These are phyloP conservation scores for Pichia occidentalis DNA, from an alignment of 805 yeast species.

Conservation along the genomic window DNA sequence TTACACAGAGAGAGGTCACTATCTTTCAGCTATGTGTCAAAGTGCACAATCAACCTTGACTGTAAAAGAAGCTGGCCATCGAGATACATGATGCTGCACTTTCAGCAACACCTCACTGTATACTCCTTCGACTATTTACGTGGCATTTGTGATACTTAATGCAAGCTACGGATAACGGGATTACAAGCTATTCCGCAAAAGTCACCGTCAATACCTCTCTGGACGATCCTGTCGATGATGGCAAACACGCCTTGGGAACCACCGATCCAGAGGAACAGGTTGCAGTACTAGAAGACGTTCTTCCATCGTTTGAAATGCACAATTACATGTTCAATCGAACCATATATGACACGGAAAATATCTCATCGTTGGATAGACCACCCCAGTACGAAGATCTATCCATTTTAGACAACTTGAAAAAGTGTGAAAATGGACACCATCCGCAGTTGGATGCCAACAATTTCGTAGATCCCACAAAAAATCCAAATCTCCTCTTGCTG, in stretches of 20 bases:
- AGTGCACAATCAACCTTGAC: too few species aligned
- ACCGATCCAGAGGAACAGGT: neutral
- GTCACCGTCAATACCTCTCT: too few species aligned
- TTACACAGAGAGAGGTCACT: too few species aligned
- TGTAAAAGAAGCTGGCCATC: too few species aligned
- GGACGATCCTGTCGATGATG: too few species aligned
- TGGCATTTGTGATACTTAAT: too few species aligned
- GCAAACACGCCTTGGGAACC: neutral
- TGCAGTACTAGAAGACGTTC: conserved; percentile 35
- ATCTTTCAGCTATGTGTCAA: too few species aligned
- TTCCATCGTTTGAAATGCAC: conserved; percentile 69
- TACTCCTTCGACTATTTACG: too few species aligned
- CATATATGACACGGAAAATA: conserved; percentile 14
- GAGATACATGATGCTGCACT: too few species aligned
- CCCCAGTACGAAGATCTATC: conserved; percentile 21
- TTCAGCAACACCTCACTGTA: too few species aligned
- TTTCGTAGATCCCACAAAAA: conserved; percentile 17
- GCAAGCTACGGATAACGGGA: too few species aligned
- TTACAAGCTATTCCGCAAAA: too few species aligned
- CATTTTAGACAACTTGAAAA: neutral
- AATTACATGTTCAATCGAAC: conserved; percentile 32
- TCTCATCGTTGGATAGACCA: conserved; percentile 11
- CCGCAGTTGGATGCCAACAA: conserved; percentile 5
- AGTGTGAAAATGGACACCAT: neutral
- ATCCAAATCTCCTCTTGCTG: conserved; percentile 22